Evolutionary conservation across 257 asterid genomes (phyloP).

Genomic region (Jacaranda copaia): DNA sequence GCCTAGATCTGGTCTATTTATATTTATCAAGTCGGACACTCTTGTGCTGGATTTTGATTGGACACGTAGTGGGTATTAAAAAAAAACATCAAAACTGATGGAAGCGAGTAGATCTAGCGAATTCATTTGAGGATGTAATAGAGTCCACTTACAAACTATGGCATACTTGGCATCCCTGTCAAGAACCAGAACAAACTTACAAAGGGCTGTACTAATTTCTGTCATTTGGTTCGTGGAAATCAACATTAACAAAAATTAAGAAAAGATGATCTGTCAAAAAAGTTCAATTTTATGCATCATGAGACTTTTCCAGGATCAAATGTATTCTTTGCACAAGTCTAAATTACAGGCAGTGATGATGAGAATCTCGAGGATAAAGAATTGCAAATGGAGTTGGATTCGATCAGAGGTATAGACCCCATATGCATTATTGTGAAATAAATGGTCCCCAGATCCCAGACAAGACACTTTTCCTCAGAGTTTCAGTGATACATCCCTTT

Average conservation of each 20-base stretch:
- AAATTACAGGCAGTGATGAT: constrained; percentile 43
- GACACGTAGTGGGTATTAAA: too few species aligned
- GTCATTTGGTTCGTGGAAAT: constrained; percentile 29
- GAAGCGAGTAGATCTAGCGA: too few species aligned
- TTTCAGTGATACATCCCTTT: constrained; percentile 40
- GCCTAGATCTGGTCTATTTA: too few species aligned
- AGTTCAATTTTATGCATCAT: background rate
- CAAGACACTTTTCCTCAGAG: constrained; percentile 44
- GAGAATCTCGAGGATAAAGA: background rate
- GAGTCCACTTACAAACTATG: too few species aligned
- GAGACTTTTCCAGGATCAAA: background rate
- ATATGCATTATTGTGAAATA: constrained; percentile 47
- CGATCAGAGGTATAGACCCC: constrained; percentile 5
- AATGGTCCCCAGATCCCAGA: constrained; percentile 72
- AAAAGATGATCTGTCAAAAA: background rate
- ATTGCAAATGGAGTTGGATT: constrained; percentile 45
- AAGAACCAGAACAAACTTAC: background rate
- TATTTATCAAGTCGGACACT: too few species aligned
- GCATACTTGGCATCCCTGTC: background rate
- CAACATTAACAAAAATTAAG: constrained; percentile 1
- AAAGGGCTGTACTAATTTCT: background rate
- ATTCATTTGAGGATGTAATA: too few species aligned
- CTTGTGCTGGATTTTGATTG: too few species aligned
- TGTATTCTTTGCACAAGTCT: background rate
- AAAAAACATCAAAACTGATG: too few species aligned